Evolutionary conservation across 441 rosid genomes (phyloP).

Genomic region (Breynia disticha): DNA sequence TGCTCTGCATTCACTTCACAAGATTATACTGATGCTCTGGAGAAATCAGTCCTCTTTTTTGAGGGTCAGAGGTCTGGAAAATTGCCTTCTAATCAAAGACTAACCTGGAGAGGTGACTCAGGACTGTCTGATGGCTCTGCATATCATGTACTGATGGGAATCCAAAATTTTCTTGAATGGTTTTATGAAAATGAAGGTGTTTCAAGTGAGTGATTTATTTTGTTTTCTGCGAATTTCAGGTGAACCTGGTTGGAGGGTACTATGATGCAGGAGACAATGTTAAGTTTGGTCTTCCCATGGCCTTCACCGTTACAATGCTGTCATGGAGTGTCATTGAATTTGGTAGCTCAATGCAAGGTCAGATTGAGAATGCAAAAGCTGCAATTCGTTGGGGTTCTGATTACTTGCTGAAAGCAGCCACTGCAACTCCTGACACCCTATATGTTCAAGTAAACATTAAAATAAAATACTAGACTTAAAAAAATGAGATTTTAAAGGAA

Average conservation of each 20-base stretch:
- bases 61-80: constrained; percentile 90
- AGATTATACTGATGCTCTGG: constrained; percentile 66
- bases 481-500: no score
- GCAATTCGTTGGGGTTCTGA: constrained; percentile 66
- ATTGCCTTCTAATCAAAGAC: constrained; percentile 57
- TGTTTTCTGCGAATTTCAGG: constrained; percentile 25
- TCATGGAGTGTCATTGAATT: constrained; percentile 71
- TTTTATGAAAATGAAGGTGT: not conserved
- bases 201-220: not conserved
- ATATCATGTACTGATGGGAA: constrained; percentile 28
- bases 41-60: constrained; percentile 78
- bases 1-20: constrained; percentile 45
- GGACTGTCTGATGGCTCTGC: constrained; percentile 63
- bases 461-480: not conserved
- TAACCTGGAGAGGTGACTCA: constrained; percentile 61
- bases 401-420: constrained; percentile 55
- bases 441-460: constrained; percentile 49
- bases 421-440: constrained; percentile 44
- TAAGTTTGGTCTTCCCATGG: constrained; percentile 73
- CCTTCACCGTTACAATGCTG: constrained; percentile 58
- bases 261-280: constrained; percentile 72
- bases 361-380: constrained; percentile 34
- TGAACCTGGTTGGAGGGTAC: constrained; percentile 61
- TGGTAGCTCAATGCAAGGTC: constrained; percentile 40
- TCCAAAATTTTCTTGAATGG: not conserved